Evolutionary conservation across 148 eudicot species (phyloP).

Genomic region (Heliamphora exappendiculata): DNA sequence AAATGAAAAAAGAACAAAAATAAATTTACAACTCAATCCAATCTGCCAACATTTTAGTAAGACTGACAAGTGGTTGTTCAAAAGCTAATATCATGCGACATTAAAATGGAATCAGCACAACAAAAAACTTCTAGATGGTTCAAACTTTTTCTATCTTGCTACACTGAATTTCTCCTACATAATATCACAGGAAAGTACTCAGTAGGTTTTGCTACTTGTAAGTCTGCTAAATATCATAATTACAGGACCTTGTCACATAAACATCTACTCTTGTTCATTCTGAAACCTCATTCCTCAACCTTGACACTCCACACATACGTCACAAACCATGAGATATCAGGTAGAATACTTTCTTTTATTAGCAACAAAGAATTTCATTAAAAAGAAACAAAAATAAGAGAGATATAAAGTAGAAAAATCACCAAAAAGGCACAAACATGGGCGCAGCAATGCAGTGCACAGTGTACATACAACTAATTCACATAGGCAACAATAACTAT

Average conservation of each 20-base stretch:
- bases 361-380: not conserved
- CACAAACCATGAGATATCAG: not conserved
- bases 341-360: not conserved
- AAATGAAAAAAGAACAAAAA: not conserved
- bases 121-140: not conserved
- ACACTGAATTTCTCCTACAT: not conserved
- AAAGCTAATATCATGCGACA: not conserved
- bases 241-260: not conserved
- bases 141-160: not conserved
- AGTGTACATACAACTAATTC: not conserved
- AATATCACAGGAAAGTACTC: not conserved
- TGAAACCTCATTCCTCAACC: not conserved
- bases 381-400: constrained; percentile 1
- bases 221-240: not conserved
- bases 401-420: not conserved
- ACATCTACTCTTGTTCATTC: not conserved
- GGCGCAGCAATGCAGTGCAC: not conserved
- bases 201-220: not conserved
- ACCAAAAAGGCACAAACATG: not conserved
- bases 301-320: not conserved
- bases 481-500: not conserved
- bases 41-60: not conserved
- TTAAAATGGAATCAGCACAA: not conserved
- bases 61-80: not conserved
- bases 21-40: not conserved